A percentile compares a stretch with the other conserved stretches of the same genome.
Evolutionary conservation across 441 rosid species (phyloP).

Genomic region (Pelargonium citronellum): DNA sequence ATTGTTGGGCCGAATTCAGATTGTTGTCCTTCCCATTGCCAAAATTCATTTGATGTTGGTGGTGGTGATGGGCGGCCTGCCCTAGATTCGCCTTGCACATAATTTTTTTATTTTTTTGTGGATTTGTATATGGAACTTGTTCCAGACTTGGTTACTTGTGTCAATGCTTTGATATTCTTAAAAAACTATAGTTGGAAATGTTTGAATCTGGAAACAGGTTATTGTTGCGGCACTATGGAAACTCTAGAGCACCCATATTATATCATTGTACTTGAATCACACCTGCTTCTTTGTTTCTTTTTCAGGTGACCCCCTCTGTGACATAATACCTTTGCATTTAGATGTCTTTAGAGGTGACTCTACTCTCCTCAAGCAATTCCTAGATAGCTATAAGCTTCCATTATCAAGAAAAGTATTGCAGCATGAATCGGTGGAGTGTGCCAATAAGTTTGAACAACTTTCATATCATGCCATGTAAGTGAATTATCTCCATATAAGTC

Average conservation of each 20-base stretch:
- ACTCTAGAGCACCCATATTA: constrained; percentile 4
- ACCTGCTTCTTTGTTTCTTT: constrained; percentile 22
- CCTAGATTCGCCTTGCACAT: no score
- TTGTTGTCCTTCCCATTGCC: no score
- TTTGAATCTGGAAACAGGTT: constrained; percentile 4
- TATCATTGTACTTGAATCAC: background rate
- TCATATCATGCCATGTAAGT: constrained; percentile 93
- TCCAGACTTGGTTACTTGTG: background rate
- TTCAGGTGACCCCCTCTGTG: constrained; percentile 82
- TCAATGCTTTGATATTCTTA: background rate
- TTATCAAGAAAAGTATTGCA: constrained; percentile 34
- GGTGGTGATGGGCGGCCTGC: no score
- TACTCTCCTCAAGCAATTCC: constrained; percentile 52
- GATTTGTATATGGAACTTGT: background rate
- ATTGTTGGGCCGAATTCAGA: background rate
- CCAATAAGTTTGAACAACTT: constrained; percentile 42
- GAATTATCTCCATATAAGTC: constrained; percentile 1
- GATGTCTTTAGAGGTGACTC: constrained; percentile 80
- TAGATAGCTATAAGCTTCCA: constrained; percentile 73
- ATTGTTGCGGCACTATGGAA: background rate
- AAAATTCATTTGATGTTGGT: no score
- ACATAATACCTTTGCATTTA: constrained; percentile 73
- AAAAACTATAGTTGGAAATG: background rate
- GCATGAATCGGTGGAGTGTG: constrained; percentile 20
- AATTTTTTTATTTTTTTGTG: no score